Percentiles rank a stretch among this genome's conserved stretches.
phyloP scores from a whole-genome alignment of 352 stramenopile species.

The Albugo laibachii region DNA sequence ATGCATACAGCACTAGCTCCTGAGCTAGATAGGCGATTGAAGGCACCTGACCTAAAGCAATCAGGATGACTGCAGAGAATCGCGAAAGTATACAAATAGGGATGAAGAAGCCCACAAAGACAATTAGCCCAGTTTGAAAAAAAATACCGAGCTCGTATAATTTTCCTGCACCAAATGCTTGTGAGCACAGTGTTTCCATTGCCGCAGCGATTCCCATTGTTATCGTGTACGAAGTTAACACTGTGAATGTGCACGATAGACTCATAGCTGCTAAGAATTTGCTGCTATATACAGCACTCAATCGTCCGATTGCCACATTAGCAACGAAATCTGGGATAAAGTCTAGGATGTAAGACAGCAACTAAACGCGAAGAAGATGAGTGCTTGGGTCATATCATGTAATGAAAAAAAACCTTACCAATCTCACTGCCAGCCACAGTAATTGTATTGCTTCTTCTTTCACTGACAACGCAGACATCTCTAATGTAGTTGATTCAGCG shows the following conservation, averaged over 20 bases:
- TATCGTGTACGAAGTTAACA: constrained; percentile 64
- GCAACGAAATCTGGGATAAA: constrained; percentile 43
- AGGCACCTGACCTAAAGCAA: constrained; percentile 39
- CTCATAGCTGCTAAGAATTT: constrained; percentile 61
- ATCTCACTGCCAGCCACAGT: too few relatives aligned
- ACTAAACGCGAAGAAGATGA: constrained; percentile 5
- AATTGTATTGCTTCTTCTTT: too few relatives aligned
- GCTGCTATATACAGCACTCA: constrained; percentile 33
- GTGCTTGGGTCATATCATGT: too few relatives aligned
- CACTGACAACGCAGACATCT: too few relatives aligned
- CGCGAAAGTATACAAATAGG: constrained; percentile 39
- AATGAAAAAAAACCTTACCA: too few relatives aligned
- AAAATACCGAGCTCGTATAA: constrained; percentile 73
- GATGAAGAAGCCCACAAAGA: constrained; percentile 43
- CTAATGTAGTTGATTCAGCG: too few relatives aligned
- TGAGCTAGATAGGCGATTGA: constrained; percentile 48
- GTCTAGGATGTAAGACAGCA: constrained; percentile 47
- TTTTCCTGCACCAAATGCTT: constrained; percentile 72
- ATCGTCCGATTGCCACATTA: constrained; percentile 42
- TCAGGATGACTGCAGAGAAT: constrained; percentile 57
- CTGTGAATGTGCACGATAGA: constrained; percentile 60
- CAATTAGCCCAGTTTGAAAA: constrained; percentile 57
- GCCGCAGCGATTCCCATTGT: constrained; percentile 68
- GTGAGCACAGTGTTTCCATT: constrained; percentile 78
- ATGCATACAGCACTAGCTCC: constrained; percentile 38